Evolutionary conservation across 1,139 yeast species (phyloP), one percentile per base, ranked within the genome.

Genomic region (Debaryomycetaceae sp.): DNA sequence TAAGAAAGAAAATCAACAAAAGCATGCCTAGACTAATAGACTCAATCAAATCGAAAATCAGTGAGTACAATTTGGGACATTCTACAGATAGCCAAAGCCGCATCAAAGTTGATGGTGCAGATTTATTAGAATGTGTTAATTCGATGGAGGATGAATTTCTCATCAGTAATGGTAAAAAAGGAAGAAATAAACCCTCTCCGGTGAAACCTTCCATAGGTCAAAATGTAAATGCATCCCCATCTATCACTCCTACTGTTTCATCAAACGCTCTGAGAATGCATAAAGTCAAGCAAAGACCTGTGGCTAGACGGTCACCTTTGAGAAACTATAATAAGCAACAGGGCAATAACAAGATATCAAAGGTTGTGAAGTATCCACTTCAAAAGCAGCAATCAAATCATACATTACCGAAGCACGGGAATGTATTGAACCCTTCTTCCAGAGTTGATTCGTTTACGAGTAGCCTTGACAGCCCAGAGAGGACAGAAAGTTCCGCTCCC

Each of bases 11-110:
- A 45, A 72, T 91, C 5, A 69, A 80, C 27, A 82, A 81, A 55
- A 78, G 78, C 52, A 68, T 88, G 55, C 98, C 98, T 0, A 70
- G 72, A 37, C 69, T 86, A 1, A 65, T 88, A 7, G 66, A 68
- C 2, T 76, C 72, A 2, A 65, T 91, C 42, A 80, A 77, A 49
- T 45, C 53, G 1, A 78, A 75, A 40, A 60, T 87, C 3, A 51
- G 55, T 1, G 65, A 65, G 9, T 85, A 79, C 66, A 81, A 83
- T 50, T 51, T 62, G 37, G 40, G 46, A 20, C 65, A 58, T 43
- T 41, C 58, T 3, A 54, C 59, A 1, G 55, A 65, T 5, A 70
- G 69, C 7, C 61, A 65, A 5, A 66, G 68, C 36, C 72, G 75
- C 0, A 68, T 83, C 42, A 56, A 63, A 36, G 59, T 79, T 8